A percentile compares a stretch with the other conserved stretches of the same genome.
phyloP scores from a whole-genome alignment of 2,329 filamentous ascomycete genomes.

The Cadophora luteo-olivacea region DNA sequence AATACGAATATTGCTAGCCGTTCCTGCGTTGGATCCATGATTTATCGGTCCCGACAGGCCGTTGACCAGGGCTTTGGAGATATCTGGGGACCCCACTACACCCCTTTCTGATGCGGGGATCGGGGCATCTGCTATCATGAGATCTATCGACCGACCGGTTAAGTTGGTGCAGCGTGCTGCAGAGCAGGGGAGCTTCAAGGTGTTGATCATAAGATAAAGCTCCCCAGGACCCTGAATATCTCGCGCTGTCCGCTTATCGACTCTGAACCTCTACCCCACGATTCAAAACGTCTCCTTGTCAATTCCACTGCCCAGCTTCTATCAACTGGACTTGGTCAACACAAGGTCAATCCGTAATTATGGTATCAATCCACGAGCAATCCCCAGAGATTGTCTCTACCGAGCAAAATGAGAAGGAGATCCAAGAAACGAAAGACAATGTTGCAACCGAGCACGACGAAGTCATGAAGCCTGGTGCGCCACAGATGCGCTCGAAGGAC shows the following conservation, averaged over 20 bases:
- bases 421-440: slow-evolving; percentile 9
- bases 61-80: not conserved
- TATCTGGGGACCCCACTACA: slow-evolving; percentile 13
- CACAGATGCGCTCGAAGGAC: slow-evolving; percentile 46
- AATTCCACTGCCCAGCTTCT: too few species aligned
- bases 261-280: not conserved
- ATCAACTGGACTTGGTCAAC: too few species aligned
- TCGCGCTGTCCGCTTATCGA: not conserved
- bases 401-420: not conserved
- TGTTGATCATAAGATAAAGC: not conserved
- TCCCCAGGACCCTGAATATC: not conserved
- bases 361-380: slow-evolving; percentile 6
- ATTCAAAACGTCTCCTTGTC: not conserved
- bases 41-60: not conserved
- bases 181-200: not conserved
- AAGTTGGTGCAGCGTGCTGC: not conserved
- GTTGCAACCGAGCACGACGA: slow-evolving; percentile 14
- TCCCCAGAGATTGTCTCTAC: slow-evolving; percentile 1
- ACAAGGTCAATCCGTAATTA: not conserved
- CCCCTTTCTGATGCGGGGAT: not conserved
- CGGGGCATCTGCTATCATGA: slow-evolving; percentile 13
- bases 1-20: not conserved
- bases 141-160: not conserved
- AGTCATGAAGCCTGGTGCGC: slow-evolving; percentile 22
- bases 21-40: not conserved